Evolutionary conservation across 257 asterid species (phyloP), one percentile per base, ranked within the genome.

Genomic region (Cynanchum wilfordii): DNA sequence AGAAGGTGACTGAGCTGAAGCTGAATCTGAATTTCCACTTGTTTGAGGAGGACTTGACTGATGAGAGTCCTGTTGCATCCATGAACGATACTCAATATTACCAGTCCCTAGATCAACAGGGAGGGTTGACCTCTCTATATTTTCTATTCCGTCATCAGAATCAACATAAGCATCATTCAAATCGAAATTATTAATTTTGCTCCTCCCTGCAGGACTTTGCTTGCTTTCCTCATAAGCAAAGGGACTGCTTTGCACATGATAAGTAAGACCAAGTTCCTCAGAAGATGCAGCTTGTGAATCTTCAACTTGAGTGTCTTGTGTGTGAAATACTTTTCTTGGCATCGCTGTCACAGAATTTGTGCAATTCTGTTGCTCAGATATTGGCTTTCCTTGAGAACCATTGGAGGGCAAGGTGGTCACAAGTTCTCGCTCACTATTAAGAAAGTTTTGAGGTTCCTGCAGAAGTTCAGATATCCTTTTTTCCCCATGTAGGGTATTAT

Each of bases 31-130:
- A 77, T 87, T 89, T 64, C 95, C 83, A 73, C 95, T 87, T 45
- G 90, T 85, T 79, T 87, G 96, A 75, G 92, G 96, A 72, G 96
- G 96, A 84, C 96, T 87, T 70, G 92, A 89, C 75, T 83, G 90
- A 72, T 80, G 89, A 58, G 90, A 87, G 63, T 84, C 93, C 74
- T 84, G 95, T 67, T 84, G 93, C 79, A 77, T 83, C 96, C 97
- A 90, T 33, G 86, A 84, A 69, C 90, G 89, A 75, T 81, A 83
- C 60, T 82, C 90, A 52, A 79, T 70, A 24, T 87, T 83, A 70
- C 79, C 82, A 70, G 78, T 71, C 71, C 80, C 90, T 36, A 82
- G 57, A 75, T 77, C 82, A 66, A 76, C 76, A 33, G 89, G 86
- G 75, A 73, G 77, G 17, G 88, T 81, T 52, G 84, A 83, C 73